These are phyloP conservation scores for Suhomyces sp. DNA, from an alignment of 805 yeast species.

Conservation along the genomic window DNA sequence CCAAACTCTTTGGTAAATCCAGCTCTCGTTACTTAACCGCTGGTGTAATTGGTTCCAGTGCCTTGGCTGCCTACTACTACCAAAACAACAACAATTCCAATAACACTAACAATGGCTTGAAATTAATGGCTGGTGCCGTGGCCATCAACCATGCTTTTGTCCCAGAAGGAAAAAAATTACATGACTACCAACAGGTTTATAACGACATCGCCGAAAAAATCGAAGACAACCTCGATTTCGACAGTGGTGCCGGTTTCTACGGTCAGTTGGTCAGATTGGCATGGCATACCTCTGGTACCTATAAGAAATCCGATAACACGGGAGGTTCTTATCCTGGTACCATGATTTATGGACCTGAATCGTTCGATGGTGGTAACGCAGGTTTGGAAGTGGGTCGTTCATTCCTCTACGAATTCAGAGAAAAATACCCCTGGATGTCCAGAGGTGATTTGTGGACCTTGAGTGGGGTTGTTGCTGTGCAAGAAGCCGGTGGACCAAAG, in stretches of 20 bases:
- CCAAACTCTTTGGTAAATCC: constrained; percentile 1
- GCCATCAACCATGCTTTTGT: constrained; percentile 30
- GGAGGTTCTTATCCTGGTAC: constrained; percentile 42
- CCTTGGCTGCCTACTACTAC: constrained; percentile 19
- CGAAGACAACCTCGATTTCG: constrained; percentile 22
- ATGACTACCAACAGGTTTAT: constrained; percentile 66
- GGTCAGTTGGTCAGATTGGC: constrained; percentile 38
- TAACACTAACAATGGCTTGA: constrained; percentile 7
- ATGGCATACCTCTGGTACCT: constrained; percentile 41
- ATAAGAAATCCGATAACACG: constrained; percentile 21
- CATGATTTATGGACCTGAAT: constrained; percentile 45
- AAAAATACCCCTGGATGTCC: constrained; percentile 58
- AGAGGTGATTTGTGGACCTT: constrained; percentile 72
- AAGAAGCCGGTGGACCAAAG: constrained; percentile 64
- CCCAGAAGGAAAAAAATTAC: constrained; percentile 36
- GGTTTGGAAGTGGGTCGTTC: constrained; percentile 55
- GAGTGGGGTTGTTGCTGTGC: constrained; percentile 65
- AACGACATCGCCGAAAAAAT: constrained; percentile 61
- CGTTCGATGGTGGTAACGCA: constrained; percentile 51
- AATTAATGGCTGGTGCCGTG: constrained; percentile 11
- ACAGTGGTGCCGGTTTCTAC: constrained; percentile 38
- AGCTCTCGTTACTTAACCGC: constrained; percentile 11
- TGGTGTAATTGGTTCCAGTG: constrained; percentile 26
- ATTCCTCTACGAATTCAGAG: constrained; percentile 55
- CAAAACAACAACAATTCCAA: constrained; percentile 14